These are phyloP conservation scores for Russula sp. DNA, from an alignment of 768 basidiomycete genomes.

Conservation along the genomic window DNA sequence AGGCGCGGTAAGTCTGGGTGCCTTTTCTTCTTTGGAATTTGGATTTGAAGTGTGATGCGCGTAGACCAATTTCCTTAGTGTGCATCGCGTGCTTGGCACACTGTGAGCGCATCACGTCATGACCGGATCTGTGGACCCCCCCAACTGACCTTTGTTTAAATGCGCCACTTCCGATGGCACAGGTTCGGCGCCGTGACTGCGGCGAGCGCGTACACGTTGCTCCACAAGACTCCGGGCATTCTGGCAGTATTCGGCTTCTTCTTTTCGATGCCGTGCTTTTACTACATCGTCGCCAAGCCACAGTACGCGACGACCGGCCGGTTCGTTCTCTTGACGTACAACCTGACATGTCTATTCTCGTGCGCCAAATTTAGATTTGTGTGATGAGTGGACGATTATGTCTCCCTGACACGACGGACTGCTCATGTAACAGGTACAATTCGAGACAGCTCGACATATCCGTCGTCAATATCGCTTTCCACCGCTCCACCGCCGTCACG, in stretches of 20 bases:
- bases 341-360: conserved; percentile 63
- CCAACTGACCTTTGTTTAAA: conserved; percentile 6
- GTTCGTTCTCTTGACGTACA: conserved; percentile 83
- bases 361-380: conserved; percentile 21
- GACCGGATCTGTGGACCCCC: background rate
- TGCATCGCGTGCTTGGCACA: conserved; percentile 83
- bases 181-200: conserved; percentile 79
- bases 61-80: conserved; percentile 78
- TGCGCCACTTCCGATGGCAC: background rate
- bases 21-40: background rate
- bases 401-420: no score
- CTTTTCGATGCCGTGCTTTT: conserved; percentile 92
- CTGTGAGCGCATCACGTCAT: conserved; percentile 42
- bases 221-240: conserved; percentile 65
- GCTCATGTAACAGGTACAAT: conserved; percentile 58
- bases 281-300: conserved; percentile 75
- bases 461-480: conserved; percentile 62
- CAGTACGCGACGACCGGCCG: conserved; percentile 67
- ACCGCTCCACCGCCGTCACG: conserved; percentile 74
- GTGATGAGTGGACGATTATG: background rate
- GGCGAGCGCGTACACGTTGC: conserved; percentile 59
- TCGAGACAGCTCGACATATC: conserved; percentile 55
- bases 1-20: conserved; percentile 55
- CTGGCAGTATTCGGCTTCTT: conserved; percentile 82
- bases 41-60: conserved; percentile 9